Conservation (phyloP, 2,329 filamentous ascomycete genomes). For the Cordyceps tenuipes region DNA sequence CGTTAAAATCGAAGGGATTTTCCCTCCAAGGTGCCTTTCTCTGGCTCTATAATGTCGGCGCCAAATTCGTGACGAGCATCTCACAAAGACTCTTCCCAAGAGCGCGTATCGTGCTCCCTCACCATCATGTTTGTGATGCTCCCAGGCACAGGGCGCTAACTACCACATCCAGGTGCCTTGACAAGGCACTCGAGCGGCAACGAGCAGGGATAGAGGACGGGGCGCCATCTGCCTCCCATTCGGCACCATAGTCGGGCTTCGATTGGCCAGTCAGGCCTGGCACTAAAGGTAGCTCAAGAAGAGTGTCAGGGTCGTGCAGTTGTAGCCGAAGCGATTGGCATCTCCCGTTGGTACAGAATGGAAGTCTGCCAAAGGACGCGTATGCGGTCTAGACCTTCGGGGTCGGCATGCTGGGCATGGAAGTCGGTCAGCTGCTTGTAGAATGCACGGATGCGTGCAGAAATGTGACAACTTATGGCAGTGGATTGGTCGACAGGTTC, state of each 20-base stretch:
- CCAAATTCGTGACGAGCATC: slow-evolving; percentile 21
- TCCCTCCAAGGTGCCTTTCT: background rate
- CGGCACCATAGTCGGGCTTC: background rate
- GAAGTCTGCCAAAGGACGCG: background rate
- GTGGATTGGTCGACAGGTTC: slow-evolving; percentile 14
- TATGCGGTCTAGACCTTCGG: background rate
- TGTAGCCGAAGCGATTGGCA: slow-evolving; percentile 16
- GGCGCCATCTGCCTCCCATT: background rate
- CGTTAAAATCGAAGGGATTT: slow-evolving; percentile 14
- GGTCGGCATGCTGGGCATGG: background rate
- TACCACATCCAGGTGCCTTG: slow-evolving; percentile 20
- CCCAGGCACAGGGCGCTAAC: slow-evolving; percentile 15
- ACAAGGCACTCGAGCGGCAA: slow-evolving; percentile 18
- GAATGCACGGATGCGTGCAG: slow-evolving; percentile 13
- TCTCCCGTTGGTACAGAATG: slow-evolving; percentile 13
- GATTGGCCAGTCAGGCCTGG: slow-evolving; percentile 9
- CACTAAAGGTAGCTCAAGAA: slow-evolving; percentile 15
- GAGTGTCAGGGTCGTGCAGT: slow-evolving; percentile 15
- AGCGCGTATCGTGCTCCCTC: slow-evolving; percentile 13
- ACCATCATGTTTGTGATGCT: slow-evolving; percentile 11
- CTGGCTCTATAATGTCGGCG: slow-evolving; percentile 13
- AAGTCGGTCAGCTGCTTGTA: slow-evolving; percentile 14
- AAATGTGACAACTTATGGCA: slow-evolving; percentile 14
- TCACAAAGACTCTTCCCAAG: slow-evolving; percentile 20
- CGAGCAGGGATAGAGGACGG: slow-evolving; percentile 17